Evolutionary conservation across 1,284 basidiomycete genomes (phyloP).

Genomic region (Marasmius fiardii): DNA sequence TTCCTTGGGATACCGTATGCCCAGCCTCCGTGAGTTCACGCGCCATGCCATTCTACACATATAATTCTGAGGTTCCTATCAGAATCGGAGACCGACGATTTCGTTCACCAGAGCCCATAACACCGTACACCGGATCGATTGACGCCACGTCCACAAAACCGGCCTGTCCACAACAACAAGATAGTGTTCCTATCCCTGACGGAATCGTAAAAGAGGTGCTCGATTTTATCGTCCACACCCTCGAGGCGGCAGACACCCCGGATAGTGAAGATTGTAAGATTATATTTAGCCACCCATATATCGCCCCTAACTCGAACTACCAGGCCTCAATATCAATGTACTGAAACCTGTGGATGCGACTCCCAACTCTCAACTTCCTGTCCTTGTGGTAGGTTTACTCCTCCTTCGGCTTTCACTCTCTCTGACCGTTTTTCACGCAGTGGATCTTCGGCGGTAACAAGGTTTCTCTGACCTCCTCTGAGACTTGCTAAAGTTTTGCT

Average conservation of each 20-base stretch:
- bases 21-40: conserved; percentile 12
- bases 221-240: conserved; percentile 32
- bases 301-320: no score
- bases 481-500: not conserved
- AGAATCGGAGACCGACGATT: conserved; percentile 14
- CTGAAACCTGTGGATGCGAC: conserved; percentile 39
- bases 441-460: conserved; percentile 54
- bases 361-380: conserved; percentile 43
- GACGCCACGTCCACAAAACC: conserved; percentile 11
- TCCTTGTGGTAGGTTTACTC: conserved; percentile 42
- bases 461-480: conserved; percentile 6
- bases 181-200: conserved; percentile 26
- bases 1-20: conserved; percentile 17
- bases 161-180: conserved; percentile 13
- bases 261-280: conserved; percentile 48
- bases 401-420: not conserved
- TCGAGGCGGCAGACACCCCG: conserved; percentile 28
- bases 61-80: not conserved
- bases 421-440: conserved; percentile 22
- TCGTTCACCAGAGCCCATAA: conserved; percentile 6
- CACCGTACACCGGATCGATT: not conserved
- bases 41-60: no score
- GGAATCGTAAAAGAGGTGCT: conserved; percentile 29
- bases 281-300: no score
- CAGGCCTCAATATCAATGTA: conserved; percentile 53